These are phyloP conservation scores for Amaranthus tricolor DNA, from an alignment of 179 eudicot species.

Conservation along the genomic window DNA sequence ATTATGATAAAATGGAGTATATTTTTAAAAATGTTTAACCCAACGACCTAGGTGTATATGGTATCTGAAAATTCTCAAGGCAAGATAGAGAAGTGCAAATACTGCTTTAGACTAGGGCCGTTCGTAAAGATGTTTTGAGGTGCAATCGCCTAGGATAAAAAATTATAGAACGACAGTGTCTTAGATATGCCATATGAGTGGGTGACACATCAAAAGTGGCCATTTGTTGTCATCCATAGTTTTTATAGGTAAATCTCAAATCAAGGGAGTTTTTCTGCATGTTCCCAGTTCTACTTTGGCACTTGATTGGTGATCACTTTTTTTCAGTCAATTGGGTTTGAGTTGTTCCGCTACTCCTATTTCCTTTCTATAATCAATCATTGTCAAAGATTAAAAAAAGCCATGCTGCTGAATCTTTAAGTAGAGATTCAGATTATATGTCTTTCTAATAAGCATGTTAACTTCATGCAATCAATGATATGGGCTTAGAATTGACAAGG, in stretches of 20 bases:
- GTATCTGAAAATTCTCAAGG: constrained; percentile 5
- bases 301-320: constrained; percentile 19
- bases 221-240: constrained; percentile 15
- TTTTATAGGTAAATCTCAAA: constrained; percentile 10
- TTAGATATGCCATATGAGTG: constrained; percentile 23
- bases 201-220: constrained; percentile 31
- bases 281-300: constrained; percentile 14
- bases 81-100: constrained; percentile 4
- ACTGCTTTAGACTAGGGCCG: constrained; percentile 5
- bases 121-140: no score
- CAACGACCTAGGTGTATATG: background rate
- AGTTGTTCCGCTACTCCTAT: background rate
- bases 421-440: background rate
- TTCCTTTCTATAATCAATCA: constrained; percentile 18
- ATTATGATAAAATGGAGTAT: no score
- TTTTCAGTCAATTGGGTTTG: constrained; percentile 1
- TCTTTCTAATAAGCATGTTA: constrained; percentile 4
- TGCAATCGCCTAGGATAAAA: no score
- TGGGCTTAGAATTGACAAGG: background rate
- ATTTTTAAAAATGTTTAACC: no score
- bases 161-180: no score
- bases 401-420: constrained; percentile 9
- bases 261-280: constrained; percentile 19
- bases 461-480: background rate
- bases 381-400: background rate